Evolutionary conservation across 805 yeast species (phyloP), one percentile per base, ranked within the genome.

Genomic region (Candida tibetensis): DNA sequence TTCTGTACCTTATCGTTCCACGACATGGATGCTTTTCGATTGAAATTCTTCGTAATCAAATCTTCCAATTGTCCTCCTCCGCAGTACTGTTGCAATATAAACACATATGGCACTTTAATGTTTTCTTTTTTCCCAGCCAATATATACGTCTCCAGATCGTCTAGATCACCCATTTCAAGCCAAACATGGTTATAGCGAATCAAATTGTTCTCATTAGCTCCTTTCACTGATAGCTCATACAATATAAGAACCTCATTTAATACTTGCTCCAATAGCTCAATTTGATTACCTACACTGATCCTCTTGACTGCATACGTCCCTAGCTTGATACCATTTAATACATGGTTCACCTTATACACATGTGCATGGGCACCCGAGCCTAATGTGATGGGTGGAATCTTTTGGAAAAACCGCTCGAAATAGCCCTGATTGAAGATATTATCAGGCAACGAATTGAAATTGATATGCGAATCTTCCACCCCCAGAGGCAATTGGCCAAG

Each of bases 111-210:
- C 4, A 77, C 69, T 19, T 56, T 53, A 34, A 69, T 66, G 14
- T 26, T 36, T n/a, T 27, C 19, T 1, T 17, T 33, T 3, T 37
- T 38, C 3, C 36, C 18, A 0, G 55, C 44, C 5, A 65, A 32
- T 25, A 62, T 45, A 31, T 51, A 60, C 0, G 68, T 49, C 12
- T 44, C 37, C 62, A 28, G 83, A 71, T 39, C 82, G 64, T 49
- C 70, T 58, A 25, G 82, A 78, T 60, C 62, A 2, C 36, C 84
- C 51, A 82, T 69, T 53, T 89, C 96, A 22, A 89, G 58, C 96
- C 96, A 89, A 17, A 88, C 96, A 60, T 89, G 96, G 53, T 89
- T 88, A 55, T 89, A 89, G 15, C 84, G 76, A 18, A 89, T 86
- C 48, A 89, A 70, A 56, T 88, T 84, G 41, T 64, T 60, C 32